Percentiles rank a stretch among this genome's conserved stretches.
phyloP scores from a whole-genome alignment of 2,329 filamentous ascomycete species.

The Hortaea sp. region DNA sequence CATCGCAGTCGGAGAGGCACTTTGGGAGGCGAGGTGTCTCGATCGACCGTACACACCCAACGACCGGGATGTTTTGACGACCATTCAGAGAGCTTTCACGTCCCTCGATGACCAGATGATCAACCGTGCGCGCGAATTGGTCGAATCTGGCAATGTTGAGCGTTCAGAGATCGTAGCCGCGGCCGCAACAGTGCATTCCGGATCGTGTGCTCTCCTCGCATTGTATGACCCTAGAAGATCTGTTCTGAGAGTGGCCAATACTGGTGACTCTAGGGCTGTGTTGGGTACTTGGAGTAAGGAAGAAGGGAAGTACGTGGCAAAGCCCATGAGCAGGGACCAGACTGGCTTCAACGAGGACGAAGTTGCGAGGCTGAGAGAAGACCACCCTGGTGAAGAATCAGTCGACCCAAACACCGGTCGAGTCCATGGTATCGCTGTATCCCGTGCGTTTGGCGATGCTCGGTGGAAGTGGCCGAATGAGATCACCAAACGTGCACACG shows the following conservation, averaged over 20 bases:
- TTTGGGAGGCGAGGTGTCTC: conserved; percentile 13
- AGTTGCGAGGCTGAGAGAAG: conserved; percentile 41
- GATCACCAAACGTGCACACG: conserved; percentile 35
- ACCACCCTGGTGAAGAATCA: conserved; percentile 55
- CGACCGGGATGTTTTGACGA: conserved; percentile 22
- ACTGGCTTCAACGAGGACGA: conserved; percentile 54
- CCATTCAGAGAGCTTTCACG: conserved; percentile 31
- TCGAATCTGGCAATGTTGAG: conserved; percentile 9
- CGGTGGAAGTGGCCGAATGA: conserved; percentile 56
- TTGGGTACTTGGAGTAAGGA: conserved; percentile 43
- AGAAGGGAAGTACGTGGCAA: conserved; percentile 39
- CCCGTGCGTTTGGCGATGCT: conserved; percentile 58
- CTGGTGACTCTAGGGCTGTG: conserved; percentile 58
- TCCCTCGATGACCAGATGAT: conserved; percentile 31
- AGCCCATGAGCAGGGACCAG: conserved; percentile 53
- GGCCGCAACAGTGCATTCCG: conserved; percentile 35
- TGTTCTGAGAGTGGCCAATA: conserved; percentile 53
- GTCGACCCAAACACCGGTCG: conserved; percentile 46
- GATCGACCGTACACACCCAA: conserved; percentile 13
- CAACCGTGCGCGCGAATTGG: conserved; percentile 9
- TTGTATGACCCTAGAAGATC: conserved; percentile 47
- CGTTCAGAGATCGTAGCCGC: conserved; percentile 20
- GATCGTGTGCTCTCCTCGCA: conserved; percentile 55
- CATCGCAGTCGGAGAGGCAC: conserved; percentile 10
- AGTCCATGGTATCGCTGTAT: conserved; percentile 51